Evolutionary conservation across 2,329 filamentous ascomycete genomes (phyloP).

Genomic region (Dryadomyces quercivorus): DNA sequence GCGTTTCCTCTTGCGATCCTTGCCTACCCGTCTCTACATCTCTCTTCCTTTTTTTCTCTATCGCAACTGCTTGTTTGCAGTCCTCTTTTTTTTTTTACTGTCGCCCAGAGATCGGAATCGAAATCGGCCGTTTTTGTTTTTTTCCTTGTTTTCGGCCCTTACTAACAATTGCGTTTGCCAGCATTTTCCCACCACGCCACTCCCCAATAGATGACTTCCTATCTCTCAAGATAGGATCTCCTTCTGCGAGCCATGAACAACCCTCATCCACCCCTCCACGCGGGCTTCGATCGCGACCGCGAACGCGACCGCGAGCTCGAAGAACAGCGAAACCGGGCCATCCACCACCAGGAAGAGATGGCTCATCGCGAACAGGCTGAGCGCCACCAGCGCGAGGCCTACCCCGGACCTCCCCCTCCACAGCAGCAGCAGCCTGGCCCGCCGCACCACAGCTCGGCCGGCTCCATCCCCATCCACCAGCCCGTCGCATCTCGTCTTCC

Average conservation of each 20-base stretch:
- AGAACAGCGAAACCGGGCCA: conserved; percentile 30
- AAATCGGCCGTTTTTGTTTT: background rate
- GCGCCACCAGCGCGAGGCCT: conserved; percentile 48
- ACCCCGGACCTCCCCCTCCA: conserved; percentile 16
- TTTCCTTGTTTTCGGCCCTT: background rate
- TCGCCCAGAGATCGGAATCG: no score
- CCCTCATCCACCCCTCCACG: conserved; percentile 26
- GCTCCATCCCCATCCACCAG: conserved; percentile 85
- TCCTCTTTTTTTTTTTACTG: background rate
- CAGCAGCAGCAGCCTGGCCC: conserved; percentile 38
- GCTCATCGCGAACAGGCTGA: conserved; percentile 42
- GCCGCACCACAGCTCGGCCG: conserved; percentile 76
- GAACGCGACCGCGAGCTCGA: conserved; percentile 34
- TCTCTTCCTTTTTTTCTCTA: background rate
- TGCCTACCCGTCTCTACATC: background rate
- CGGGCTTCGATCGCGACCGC: conserved; percentile 35
- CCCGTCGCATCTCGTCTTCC: conserved; percentile 74
- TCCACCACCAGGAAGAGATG: conserved; percentile 33
- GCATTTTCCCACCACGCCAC: background rate
- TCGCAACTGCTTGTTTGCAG: background rate
- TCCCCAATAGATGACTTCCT: conserved; percentile 7
- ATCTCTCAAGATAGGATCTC: background rate
- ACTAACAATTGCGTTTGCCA: background rate
- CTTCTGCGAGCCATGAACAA: conserved; percentile 28
- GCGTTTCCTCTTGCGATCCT: background rate